phyloP scores from a whole-genome alignment of 768 basidiomycete genomes.

The Vararia minispora region DNA sequence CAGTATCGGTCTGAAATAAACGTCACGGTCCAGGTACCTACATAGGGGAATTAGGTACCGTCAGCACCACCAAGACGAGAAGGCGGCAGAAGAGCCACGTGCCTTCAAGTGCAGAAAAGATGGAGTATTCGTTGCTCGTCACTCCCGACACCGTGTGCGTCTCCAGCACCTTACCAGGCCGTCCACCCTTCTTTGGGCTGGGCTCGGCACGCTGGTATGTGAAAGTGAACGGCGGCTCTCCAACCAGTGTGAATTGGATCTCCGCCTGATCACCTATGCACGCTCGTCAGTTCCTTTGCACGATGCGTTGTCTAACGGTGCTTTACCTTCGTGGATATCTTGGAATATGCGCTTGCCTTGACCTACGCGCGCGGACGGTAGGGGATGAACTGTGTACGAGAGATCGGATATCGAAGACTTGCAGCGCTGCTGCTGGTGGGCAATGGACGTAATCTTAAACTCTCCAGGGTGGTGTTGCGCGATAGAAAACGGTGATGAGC shows the following conservation, averaged over 20 bases:
- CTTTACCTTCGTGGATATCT: constrained; percentile 79
- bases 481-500: constrained; percentile 77
- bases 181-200: constrained; percentile 53
- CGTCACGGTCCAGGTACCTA: constrained; percentile 88
- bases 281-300: constrained; percentile 1
- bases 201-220: constrained; percentile 84
- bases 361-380: constrained; percentile 84
- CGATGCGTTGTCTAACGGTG: neutral
- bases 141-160: constrained; percentile 84
- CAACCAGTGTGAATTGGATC: constrained; percentile 81
- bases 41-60: constrained; percentile 6
- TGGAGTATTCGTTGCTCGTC: constrained; percentile 67
- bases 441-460: constrained; percentile 79
- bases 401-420: constrained; percentile 73
- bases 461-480: constrained; percentile 72
- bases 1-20: constrained; percentile 87
- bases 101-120: constrained; percentile 90
- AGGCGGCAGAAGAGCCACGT: constrained; percentile 16
- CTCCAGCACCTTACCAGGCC: constrained; percentile 72
- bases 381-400: constrained; percentile 58
- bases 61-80: constrained; percentile 6
- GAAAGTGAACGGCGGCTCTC: constrained; percentile 93
- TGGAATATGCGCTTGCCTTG: constrained; percentile 75
- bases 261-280: constrained; percentile 79
- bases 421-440: constrained; percentile 90